Conservation (phyloP, 805 yeast genomes). For the Saturnispora bothae region DNA sequence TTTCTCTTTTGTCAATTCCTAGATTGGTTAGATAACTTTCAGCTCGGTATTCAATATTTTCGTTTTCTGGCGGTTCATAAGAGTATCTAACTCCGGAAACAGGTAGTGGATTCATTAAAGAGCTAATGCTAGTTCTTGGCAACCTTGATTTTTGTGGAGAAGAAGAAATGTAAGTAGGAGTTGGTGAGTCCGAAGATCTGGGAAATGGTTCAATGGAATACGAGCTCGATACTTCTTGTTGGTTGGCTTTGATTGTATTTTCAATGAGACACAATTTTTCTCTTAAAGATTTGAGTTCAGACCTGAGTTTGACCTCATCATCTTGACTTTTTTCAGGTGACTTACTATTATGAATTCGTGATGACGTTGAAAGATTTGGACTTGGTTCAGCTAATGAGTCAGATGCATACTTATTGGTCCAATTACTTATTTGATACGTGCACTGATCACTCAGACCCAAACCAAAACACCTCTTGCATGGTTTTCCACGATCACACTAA, state of each 20-base stretch:
- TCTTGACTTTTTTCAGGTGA: too few species aligned
- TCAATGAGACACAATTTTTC: conserved; percentile 6
- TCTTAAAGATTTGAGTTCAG: conserved; percentile 1
- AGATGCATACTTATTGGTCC: conserved; percentile 15
- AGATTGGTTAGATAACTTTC: conserved; percentile 3
- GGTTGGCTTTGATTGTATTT: conserved; percentile 2
- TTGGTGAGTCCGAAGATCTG: too few species aligned
- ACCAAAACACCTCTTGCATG: conserved; percentile 26
- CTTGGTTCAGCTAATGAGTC: too few species aligned
- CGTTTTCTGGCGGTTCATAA: background rate
- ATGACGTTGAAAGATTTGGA: too few species aligned
- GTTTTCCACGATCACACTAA: conserved; percentile 28
- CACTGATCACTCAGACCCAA: conserved; percentile 25
- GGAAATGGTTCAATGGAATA: too few species aligned
- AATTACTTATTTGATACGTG: conserved; percentile 23
- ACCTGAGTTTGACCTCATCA: background rate
- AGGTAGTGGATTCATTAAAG: conserved; percentile 8
- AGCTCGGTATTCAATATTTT: background rate
- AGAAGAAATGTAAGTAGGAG: background rate
- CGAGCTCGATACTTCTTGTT: too few species aligned
- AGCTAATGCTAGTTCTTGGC: conserved; percentile 7
- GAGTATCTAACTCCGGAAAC: background rate
- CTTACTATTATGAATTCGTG: too few species aligned
- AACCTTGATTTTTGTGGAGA: background rate
- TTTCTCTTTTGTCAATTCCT: conserved; percentile 6